Percentiles rank a stretch among this genome's conserved stretches.
phyloP scores from a whole-genome alignment of 2,329 filamentous ascomycete genomes.

The Aureobasidium mangrovei region DNA sequence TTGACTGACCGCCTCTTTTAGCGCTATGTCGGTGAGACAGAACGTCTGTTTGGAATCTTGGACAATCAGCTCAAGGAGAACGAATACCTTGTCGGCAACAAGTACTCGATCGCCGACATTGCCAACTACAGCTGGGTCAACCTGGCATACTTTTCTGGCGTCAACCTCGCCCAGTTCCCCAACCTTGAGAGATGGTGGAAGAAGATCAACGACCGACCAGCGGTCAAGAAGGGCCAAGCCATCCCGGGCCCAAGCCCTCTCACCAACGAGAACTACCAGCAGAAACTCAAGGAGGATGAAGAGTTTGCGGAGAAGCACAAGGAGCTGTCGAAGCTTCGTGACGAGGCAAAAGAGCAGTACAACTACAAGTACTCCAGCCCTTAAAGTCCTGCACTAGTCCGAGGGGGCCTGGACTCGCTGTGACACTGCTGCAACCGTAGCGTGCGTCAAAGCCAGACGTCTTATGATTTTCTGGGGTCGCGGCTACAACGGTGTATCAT shows the following conservation, averaged over 20 bases:
- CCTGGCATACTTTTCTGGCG: slow-evolving; percentile 31
- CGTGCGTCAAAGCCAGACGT: no score
- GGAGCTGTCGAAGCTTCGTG: slow-evolving; percentile 28
- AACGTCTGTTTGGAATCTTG: slow-evolving; percentile 38
- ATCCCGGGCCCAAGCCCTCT: slow-evolving; percentile 31
- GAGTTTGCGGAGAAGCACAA: slow-evolving; percentile 42
- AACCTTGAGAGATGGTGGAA: slow-evolving; percentile 39
- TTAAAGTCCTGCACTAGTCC: slow-evolving; percentile 14
- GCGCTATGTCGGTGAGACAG: slow-evolving; percentile 39
- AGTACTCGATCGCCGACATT: slow-evolving; percentile 40
- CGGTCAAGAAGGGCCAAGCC: slow-evolving; percentile 32
- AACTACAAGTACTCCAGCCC: slow-evolving; percentile 37
- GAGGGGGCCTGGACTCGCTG: no score
- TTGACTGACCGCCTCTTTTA: slow-evolving; percentile 21
- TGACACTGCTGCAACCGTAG: no score
- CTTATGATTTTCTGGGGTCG: no score
- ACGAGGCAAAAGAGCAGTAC: slow-evolving; percentile 38
- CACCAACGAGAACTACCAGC: slow-evolving; percentile 34
- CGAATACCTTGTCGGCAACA: slow-evolving; percentile 39
- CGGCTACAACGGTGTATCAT: no score
- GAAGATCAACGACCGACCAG: slow-evolving; percentile 33
- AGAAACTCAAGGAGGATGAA: slow-evolving; percentile 38
- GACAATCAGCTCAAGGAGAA: slow-evolving; percentile 33
- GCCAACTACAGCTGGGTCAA: slow-evolving; percentile 39
- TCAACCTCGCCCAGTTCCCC: slow-evolving; percentile 35